Conservation (phyloP, 2,329 filamentous ascomycete species). For the Colletotrichum spaethianum region DNA sequence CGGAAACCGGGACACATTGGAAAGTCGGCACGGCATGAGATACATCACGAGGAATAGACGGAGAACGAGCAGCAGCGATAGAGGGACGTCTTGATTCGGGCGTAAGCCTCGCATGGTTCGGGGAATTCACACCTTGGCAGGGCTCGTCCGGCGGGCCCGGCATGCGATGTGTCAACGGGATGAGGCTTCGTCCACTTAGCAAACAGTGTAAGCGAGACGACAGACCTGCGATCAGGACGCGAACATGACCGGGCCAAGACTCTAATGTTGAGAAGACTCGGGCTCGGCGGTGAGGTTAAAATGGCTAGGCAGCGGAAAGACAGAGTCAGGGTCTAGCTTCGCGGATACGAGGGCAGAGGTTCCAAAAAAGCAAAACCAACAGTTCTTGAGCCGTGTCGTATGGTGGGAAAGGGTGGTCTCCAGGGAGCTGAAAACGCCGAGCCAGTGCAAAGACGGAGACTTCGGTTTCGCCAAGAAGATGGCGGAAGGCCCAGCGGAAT, state of each 20-base stretch:
- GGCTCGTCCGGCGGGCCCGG: background rate
- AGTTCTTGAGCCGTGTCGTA: background rate
- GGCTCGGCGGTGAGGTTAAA: constrained; percentile 27
- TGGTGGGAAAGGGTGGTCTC: constrained; percentile 4
- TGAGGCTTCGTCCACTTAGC: background rate
- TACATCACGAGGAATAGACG: background rate
- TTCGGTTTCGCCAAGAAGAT: background rate
- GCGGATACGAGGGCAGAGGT: constrained; percentile 19
- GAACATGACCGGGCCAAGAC: background rate
- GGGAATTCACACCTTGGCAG: background rate
- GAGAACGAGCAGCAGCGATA: background rate
- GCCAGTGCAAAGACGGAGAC: background rate
- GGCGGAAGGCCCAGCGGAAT: background rate
- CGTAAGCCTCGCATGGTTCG: constrained; percentile 10
- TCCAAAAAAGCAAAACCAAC: constrained; percentile 18
- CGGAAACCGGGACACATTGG: background rate
- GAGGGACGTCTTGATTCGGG: background rate
- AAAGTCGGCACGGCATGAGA: background rate
- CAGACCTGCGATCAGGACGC: constrained; percentile 1
- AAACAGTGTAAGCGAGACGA: background rate
- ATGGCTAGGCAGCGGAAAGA: constrained; percentile 3
- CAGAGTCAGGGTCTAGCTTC: background rate
- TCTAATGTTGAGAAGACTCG: background rate
- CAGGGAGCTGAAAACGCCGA: background rate
- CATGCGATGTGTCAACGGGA: background rate